Evolutionary conservation across 2,329 filamentous ascomycete genomes (phyloP), one percentile per base, ranked within the genome.

Genomic region (Microcera coccophila): DNA sequence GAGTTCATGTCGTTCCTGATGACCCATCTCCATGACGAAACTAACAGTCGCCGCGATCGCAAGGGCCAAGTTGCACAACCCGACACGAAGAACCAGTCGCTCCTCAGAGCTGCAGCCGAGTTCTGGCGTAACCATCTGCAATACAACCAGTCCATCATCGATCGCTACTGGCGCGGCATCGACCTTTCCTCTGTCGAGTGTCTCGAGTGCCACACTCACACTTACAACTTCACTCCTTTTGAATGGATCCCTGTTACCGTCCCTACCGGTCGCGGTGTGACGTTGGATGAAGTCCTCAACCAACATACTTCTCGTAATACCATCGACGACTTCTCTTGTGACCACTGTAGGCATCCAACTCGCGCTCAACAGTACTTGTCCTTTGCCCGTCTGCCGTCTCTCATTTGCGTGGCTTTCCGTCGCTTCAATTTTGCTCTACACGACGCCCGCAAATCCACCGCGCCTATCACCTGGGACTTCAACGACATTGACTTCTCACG

Each of bases 1-100:
- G 93, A 97, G 58, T 95, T 95, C 54, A 82, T 91, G 52, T 81
- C 82, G 35, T 95, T 94, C 59, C 65, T 96, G 19, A 75, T 95
- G 28, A 82, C 87, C 40, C 83, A 85, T 52, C 73, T 97, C 11
- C 85, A 91, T 54, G 87, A 93, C 60, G 93, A 98, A 65, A 82
- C 94, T 4, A 94, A 95, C 61, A 62, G 62, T 19, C 63, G 64
- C 12, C 68, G 72, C n/a, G 71, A 82, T 45, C 71, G 47, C 16
- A 50, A 59, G 16, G 62, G 63, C 39, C 54, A 52, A 4, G 53
- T 53, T 1, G 31, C 47, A 17, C 58, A 66, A 45, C 66, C 67
- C 10, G 52, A 59, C 22, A 67, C 63, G 19, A 59, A 59, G 39
- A 49, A 44, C 9, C 62, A 61, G 42, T 61, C 62, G 12, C 54